Percentiles rank a stretch among this genome's conserved stretches.
Evolutionary conservation across 352 stramenopile species (phyloP).

Genomic region (Phytophthora meadii): DNA sequence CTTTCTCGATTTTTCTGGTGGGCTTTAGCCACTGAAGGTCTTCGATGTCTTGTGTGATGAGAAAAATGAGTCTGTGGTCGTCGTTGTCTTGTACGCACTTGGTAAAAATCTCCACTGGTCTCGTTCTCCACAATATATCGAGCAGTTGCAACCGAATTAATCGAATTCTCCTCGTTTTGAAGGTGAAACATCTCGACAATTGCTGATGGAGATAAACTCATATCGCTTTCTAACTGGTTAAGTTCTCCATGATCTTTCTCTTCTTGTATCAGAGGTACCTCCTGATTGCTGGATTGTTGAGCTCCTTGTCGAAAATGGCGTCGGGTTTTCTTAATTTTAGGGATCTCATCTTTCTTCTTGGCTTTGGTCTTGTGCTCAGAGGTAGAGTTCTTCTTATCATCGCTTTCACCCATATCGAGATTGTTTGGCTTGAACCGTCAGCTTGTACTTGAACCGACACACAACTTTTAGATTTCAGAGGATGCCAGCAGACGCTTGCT

Average conservation of each 20-base stretch:
- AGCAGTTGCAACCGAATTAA: conserved; percentile 9
- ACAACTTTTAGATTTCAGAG: conserved; percentile 11
- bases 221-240: conserved; percentile 15
- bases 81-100: conserved; percentile 32
- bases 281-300: conserved; percentile 8
- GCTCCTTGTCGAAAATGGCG: conserved; percentile 25
- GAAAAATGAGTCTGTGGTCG: conserved; percentile 2
- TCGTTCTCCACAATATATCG: conserved; percentile 66
- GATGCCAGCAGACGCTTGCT: conserved; percentile 54
- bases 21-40: conserved; percentile 19
- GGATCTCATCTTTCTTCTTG: conserved; percentile 21
- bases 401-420: conserved; percentile 18
- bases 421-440: conserved; percentile 14
- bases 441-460: conserved; percentile 27
- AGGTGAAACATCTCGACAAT: conserved; percentile 41
- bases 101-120: conserved; percentile 69
- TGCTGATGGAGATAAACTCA: conserved; percentile 21
- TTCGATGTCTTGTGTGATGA: conserved; percentile 6
- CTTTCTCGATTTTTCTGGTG: conserved; percentile 17
- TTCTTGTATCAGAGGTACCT: conserved; percentile 6
- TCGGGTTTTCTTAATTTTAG: conserved; percentile 24
- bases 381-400: not conserved
- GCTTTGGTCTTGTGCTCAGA: conserved; percentile 9
- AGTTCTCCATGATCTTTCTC: conserved; percentile 1
- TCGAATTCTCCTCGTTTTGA: conserved; percentile 17